Percentiles rank a stretch among this genome's conserved stretches.
phyloP scores from a whole-genome alignment of 2,329 filamentous ascomycete genomes.

The Diaporthe citriasiana region DNA sequence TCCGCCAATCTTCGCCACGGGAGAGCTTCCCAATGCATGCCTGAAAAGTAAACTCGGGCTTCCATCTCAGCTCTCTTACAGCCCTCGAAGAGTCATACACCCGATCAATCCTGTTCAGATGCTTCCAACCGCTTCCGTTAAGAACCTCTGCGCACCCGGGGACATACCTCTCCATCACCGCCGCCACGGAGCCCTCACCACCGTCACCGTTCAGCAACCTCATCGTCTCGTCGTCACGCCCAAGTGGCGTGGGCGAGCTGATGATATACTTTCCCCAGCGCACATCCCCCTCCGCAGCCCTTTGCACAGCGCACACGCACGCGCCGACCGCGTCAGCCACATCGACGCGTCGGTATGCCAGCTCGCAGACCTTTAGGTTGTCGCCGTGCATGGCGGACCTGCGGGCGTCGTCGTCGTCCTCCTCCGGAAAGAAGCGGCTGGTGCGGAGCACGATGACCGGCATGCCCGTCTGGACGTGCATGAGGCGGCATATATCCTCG shows the following conservation, averaged over 20 bases:
- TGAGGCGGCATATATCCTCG: conserved; percentile 61
- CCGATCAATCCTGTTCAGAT: conserved; percentile 56
- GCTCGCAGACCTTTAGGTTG: conserved; percentile 64
- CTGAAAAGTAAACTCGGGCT: conserved; percentile 58
- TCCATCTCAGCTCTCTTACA: conserved; percentile 58
- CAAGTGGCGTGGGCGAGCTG: conserved; percentile 59
- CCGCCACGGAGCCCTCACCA: conserved; percentile 48
- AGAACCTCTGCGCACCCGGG: conserved; percentile 52
- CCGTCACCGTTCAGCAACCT: conserved; percentile 52
- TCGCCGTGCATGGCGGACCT: conserved; percentile 54
- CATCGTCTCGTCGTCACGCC: conserved; percentile 50
- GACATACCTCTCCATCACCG: conserved; percentile 40
- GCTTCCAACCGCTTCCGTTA: conserved; percentile 52
- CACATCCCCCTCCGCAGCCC: conserved; percentile 47
- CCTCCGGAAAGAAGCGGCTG: conserved; percentile 64
- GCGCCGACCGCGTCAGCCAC: conserved; percentile 60
- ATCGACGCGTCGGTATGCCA: conserved; percentile 61
- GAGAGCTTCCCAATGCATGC: conserved; percentile 52
- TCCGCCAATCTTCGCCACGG: conserved; percentile 55
- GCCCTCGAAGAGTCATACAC: conserved; percentile 62
- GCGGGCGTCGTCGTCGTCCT: conserved; percentile 60
- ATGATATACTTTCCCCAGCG: conserved; percentile 59
- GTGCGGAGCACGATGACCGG: conserved; percentile 61
- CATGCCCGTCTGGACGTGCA: conserved; percentile 55
- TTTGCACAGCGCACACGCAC: conserved; percentile 55